Conservation (phyloP, 352 stramenopile species). For the Globisporangium nunn region DNA sequence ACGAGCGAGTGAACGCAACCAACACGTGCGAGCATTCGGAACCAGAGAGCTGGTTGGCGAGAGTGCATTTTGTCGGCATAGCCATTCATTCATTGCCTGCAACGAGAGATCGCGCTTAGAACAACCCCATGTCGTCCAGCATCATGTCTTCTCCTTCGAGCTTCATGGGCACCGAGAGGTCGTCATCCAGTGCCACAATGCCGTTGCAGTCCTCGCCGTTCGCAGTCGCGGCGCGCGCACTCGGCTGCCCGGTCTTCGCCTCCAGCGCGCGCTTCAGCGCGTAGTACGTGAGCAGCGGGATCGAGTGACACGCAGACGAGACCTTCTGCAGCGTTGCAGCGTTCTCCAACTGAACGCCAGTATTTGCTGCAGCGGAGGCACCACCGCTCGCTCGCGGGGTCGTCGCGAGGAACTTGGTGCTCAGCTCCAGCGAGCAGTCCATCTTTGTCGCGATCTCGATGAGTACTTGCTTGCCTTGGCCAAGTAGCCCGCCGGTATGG, state of each 20-base stretch:
- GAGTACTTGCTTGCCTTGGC: conserved; percentile 47
- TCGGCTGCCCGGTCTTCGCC: conserved; percentile 29
- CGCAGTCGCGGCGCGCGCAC: conserved; percentile 8
- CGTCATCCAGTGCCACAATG: conserved; percentile 68
- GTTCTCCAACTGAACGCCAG: conserved; percentile 24
- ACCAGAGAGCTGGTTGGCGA: neutral
- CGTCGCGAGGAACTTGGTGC: conserved; percentile 48
- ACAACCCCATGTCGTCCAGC: conserved; percentile 83
- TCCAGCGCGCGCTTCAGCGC: conserved; percentile 49
- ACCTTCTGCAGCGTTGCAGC: conserved; percentile 45
- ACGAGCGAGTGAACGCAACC: neutral
- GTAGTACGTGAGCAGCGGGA: conserved; percentile 77
- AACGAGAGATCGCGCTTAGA: conserved; percentile 23
- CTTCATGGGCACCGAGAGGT: conserved; percentile 71
- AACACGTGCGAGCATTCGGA: neutral
- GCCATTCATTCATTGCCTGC: neutral
- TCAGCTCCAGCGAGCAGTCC: conserved; percentile 62
- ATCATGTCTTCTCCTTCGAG: conserved; percentile 80
- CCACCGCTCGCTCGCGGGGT: conserved; percentile 15
- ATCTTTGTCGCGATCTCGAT: conserved; percentile 60
- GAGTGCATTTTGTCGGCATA: neutral
- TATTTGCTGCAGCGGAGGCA: conserved; percentile 1
- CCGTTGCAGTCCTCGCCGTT: conserved; percentile 64
- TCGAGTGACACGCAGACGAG: conserved; percentile 49
- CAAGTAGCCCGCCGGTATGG: conserved; percentile 57